Evolutionary conservation across 768 basidiomycete species (phyloP).

Genomic region (Pleurotus giganteus): DNA sequence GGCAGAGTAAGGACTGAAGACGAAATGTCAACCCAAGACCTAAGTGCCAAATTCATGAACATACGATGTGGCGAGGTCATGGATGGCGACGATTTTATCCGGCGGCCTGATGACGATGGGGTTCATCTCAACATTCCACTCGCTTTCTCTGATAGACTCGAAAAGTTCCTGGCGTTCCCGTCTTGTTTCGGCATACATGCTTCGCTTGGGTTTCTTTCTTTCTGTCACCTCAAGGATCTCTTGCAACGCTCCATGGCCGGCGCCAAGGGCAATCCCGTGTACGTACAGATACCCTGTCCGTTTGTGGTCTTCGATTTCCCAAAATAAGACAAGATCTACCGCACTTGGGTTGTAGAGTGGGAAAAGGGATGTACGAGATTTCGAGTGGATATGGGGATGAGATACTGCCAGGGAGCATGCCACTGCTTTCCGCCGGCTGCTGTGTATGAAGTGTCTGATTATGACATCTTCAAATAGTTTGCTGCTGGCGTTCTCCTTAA

Average conservation of each 20-base stretch:
- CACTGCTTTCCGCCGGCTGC: constrained; percentile 43
- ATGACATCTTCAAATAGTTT: constrained; percentile 21
- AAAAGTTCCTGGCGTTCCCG: constrained; percentile 68
- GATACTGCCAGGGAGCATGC: constrained; percentile 31
- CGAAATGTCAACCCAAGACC: background rate
- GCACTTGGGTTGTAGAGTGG: constrained; percentile 75
- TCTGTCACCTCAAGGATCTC: constrained; percentile 60
- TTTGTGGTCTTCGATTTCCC: constrained; percentile 61
- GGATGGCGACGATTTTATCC: constrained; percentile 39
- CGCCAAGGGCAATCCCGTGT: constrained; percentile 62
- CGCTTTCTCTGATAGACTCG: constrained; percentile 61
- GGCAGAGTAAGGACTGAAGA: constrained; percentile 50
- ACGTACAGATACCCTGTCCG: constrained; percentile 62
- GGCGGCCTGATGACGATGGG: constrained; percentile 58
- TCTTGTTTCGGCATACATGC: constrained; percentile 90
- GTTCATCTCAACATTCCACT: constrained; percentile 81
- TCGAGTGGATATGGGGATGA: constrained; percentile 57
- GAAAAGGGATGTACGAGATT: constrained; percentile 60
- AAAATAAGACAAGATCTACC: constrained; percentile 74
- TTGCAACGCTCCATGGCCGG: constrained; percentile 63
- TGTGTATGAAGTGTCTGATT: constrained; percentile 47
- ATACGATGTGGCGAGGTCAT: constrained; percentile 74
- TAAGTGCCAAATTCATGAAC: constrained; percentile 23
- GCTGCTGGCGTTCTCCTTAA: background rate
- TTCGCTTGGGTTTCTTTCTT: constrained; percentile 66